Evolutionary conservation across 2,329 filamentous ascomycete species (phyloP).

Genomic region (Elsinoe arachidis): DNA sequence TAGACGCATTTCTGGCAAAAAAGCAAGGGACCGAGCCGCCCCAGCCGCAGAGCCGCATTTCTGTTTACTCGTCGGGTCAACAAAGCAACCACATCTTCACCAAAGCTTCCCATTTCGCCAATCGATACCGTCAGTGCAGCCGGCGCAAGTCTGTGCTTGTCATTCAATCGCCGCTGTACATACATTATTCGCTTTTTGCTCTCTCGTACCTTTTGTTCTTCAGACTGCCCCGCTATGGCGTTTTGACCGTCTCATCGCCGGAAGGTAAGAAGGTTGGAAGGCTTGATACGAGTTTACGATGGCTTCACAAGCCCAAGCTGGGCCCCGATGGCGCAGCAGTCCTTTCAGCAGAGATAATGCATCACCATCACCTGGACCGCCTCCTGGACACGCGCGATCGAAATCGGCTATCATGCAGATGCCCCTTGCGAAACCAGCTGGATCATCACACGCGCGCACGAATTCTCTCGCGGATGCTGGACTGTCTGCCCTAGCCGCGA

Average conservation of each 20-base stretch:
- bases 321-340: conserved; percentile 68
- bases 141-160: conserved; percentile 10
- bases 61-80: conserved; percentile 12
- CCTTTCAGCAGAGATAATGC: conserved; percentile 59
- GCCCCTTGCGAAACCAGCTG: conserved; percentile 39
- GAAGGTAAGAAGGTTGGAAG: conserved; percentile 2
- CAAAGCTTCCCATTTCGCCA: background rate
- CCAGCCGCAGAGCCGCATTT: background rate
- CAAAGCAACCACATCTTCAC: conserved; percentile 3
- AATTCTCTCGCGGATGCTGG: conserved; percentile 53
- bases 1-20: background rate
- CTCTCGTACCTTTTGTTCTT: background rate
- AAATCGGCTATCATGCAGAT: conserved; percentile 67
- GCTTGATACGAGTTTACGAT: conserved; percentile 27
- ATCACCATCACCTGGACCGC: conserved; percentile 57
- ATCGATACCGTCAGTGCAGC: conserved; percentile 12
- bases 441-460: conserved; percentile 55
- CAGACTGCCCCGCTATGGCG: conserved; percentile 5
- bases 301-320: conserved; percentile 50
- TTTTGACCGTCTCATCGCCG: background rate
- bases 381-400: conserved; percentile 48
- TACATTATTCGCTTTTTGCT: background rate
- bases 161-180: conserved; percentile 12
- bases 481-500: conserved; percentile 19
- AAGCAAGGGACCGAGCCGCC: conserved; percentile 4